These are phyloP conservation scores for Krasilnikovozyma curviuscula DNA, from an alignment of 768 basidiomycete genomes.

Conservation along the genomic window DNA sequence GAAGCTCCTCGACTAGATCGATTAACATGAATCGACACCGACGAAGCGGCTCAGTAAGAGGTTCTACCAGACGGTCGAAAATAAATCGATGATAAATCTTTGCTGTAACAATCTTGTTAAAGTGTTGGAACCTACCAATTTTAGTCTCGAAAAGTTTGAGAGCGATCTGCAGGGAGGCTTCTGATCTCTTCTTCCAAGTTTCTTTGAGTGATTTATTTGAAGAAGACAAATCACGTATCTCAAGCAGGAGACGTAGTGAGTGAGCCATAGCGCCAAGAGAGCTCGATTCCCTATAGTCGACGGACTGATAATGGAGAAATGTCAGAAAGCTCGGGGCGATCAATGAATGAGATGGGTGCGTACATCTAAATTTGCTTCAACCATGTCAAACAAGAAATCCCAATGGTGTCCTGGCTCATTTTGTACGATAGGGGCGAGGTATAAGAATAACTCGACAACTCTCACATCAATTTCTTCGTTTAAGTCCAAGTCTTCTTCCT, in stretches of 20 bases:
- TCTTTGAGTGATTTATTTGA: conserved; percentile 57
- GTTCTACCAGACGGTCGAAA: conserved; percentile 13
- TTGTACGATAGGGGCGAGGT: conserved; percentile 72
- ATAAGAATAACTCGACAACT: conserved; percentile 51
- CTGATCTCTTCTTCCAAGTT: conserved; percentile 44
- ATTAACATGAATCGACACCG: conserved; percentile 44
- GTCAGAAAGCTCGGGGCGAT: not conserved
- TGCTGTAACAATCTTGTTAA: not conserved
- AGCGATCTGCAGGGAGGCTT: conserved; percentile 38
- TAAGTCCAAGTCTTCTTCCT: conserved; percentile 39
- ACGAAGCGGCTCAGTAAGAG: conserved; percentile 40
- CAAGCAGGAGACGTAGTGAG: conserved; percentile 45
- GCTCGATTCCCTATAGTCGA: too few species aligned
- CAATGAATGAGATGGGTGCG: conserved; percentile 12
- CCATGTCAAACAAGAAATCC: conserved; percentile 74
- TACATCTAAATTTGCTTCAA: conserved; percentile 79
- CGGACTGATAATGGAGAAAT: not conserved
- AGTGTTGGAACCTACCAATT: conserved; percentile 31
- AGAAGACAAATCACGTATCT: conserved; percentile 46
- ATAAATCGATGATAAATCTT: not conserved
- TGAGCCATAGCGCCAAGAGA: conserved; percentile 43
- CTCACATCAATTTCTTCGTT: conserved; percentile 60
- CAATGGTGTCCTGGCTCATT: conserved; percentile 72
- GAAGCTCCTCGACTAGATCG: conserved; percentile 46
- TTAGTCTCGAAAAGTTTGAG: conserved; percentile 40